Percentiles rank a stretch among this genome's conserved stretches.
These are phyloP conservation scores for Antrodiella citrinella DNA, from an alignment of 768 basidiomycete genomes.

Conservation along the genomic window DNA sequence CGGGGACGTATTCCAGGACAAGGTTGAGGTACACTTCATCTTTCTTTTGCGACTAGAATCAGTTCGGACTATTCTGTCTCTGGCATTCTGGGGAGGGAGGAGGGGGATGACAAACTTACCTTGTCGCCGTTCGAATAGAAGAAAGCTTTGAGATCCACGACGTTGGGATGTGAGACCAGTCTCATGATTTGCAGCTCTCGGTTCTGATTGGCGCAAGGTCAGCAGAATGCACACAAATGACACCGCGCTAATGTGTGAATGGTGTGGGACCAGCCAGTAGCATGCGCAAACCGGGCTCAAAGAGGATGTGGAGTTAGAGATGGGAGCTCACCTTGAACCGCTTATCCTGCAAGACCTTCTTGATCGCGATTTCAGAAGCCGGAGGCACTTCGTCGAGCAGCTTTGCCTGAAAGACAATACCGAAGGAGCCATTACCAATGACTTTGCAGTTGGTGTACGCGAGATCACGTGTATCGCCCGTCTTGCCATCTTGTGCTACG, in stretches of 20 bases:
- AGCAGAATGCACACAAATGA: background rate
- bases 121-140: conserved; percentile 99
- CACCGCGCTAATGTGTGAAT: background rate
- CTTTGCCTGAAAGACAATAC: conserved; percentile 96
- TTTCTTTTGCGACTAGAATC: conserved; percentile 50
- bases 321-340: conserved; percentile 87
- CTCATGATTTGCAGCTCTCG: conserved; percentile 99
- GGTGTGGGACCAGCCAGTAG: background rate
- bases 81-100: background rate
- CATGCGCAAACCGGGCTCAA: background rate
- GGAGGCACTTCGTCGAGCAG: conserved; percentile 60
- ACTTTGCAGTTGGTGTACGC: conserved; percentile 97
- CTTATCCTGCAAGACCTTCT: conserved; percentile 99
- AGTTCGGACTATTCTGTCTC: conserved; percentile 5
- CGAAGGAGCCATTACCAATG: conserved; percentile 97
- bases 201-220: conserved; percentile 50
- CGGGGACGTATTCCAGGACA: conserved; percentile 97
- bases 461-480: conserved; percentile 79
- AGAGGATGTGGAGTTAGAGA: conserved; percentile 2
- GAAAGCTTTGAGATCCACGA: conserved; percentile 95
- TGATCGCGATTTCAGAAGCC: conserved; percentile 92
- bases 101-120: conserved; percentile 38
- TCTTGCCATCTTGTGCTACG: conserved; percentile 90
- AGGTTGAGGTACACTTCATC: conserved; percentile 99
- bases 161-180: conserved; percentile 93